Conservation (phyloP, 805 yeast genomes). For the Huiozyma sinensis region DNA sequence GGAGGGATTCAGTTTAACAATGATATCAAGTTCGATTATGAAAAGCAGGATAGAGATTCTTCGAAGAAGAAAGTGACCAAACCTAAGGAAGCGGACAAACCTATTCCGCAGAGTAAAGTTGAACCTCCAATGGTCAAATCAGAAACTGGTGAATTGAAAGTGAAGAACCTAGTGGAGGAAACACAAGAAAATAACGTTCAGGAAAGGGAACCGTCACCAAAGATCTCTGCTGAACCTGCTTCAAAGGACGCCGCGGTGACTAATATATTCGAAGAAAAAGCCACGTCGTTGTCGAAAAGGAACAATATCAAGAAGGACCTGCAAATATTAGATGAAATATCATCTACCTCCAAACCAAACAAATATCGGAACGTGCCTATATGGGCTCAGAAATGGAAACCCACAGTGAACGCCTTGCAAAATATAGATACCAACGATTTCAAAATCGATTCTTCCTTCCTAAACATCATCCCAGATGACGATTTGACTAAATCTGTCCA, state of each 20-base stretch:
- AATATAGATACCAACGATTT: constrained; percentile 24
- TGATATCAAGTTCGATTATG: constrained; percentile 27
- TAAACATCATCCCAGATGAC: constrained; percentile 67
- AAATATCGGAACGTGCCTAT: constrained; percentile 58
- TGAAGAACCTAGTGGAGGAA: not conserved
- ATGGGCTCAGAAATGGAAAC: constrained; percentile 76
- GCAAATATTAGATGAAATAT: constrained; percentile 20
- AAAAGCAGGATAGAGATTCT: constrained; percentile 20
- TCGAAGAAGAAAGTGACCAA: constrained; percentile 4
- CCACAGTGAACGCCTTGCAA: constrained; percentile 29
- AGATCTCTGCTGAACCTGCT: not conserved
- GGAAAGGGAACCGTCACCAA: not conserved
- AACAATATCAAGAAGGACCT: constrained; percentile 26
- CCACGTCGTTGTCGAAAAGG: constrained; percentile 21
- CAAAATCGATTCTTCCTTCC: constrained; percentile 33
- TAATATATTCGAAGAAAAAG: constrained; percentile 25
- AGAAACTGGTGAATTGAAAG: not conserved
- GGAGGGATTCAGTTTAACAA: constrained; percentile 22
- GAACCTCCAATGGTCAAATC: not conserved
- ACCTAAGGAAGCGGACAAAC: not conserved
- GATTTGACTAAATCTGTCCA: constrained; percentile 73
- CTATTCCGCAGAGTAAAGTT: not conserved
- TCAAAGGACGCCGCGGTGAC: constrained; percentile 5
- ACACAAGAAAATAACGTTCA: not conserved
- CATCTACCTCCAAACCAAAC: constrained; percentile 40